Evolutionary conservation across 2,329 filamentous ascomycete genomes (phyloP), one percentile per base, ranked within the genome.

Genomic region (Periconia digitata): DNA sequence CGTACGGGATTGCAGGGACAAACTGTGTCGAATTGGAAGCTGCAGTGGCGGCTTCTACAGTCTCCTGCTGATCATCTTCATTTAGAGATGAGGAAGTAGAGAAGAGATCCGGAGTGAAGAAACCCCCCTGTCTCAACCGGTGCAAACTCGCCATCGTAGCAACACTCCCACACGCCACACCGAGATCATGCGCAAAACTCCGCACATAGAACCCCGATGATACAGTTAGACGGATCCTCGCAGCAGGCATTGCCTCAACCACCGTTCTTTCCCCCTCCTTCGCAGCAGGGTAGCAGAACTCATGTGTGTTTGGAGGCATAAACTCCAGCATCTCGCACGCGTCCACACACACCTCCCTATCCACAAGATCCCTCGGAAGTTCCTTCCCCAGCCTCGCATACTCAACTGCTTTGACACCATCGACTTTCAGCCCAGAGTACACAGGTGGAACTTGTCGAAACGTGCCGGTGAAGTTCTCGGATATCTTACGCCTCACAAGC

Each of bases 131-230:
- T 23, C 55, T 50, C 15, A 62, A 63, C 5, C 65, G 56, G 20
- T 56, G 23, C 8, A 68, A 47, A 7, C 54, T 49, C 3, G 49
- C 49, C 65, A 68, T 67, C 22, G 62, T 55, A 16, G 62, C 60
- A 16, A 49, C 48, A 1, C 57, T 56, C 16, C 48, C 44, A 43
- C 63, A 67, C 2, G 55, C 58, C 13, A 62, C 38, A 6, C 65
- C 65, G 1, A 68, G 51, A 50, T 68, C 64, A 32, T 67, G 58
- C 20, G 62, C 64, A 22, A 68, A 68, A 47, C 65, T 68, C 8
- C 65, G 58, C 1, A 68, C 65, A 21, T 68, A 68, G 49, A 68
- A 68, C 0, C 65, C 65, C 10, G 63, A 66, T 23, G 50, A 60
- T 0, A 68, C 65, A 1, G 53, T 63, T 2, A 68, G 53, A 10